Conservation (phyloP, 805 yeast genomes). For the Pichia exigua region DNA sequence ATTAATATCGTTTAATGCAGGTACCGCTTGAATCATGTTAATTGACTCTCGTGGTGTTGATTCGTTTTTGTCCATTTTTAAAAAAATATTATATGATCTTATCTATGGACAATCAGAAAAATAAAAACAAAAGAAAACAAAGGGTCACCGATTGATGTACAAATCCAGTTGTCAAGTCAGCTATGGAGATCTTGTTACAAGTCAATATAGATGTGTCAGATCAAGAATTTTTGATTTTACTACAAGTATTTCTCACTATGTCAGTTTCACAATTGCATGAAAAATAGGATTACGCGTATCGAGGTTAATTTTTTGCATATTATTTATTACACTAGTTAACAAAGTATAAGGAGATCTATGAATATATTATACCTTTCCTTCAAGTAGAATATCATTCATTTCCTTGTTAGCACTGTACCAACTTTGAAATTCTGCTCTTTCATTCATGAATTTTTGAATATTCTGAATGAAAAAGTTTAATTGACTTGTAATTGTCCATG, state of each 20-base stretch:
- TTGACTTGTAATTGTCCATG: constrained; percentile 26
- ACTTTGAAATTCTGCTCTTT: constrained; percentile 20
- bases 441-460: constrained; percentile 28
- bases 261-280: neutral
- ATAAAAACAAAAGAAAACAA: too few relatives aligned
- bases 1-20: neutral
- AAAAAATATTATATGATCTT: neutral
- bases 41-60: neutral
- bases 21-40: neutral
- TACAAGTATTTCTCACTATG: neutral
- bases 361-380: neutral
- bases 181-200: neutral
- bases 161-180: neutral
- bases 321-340: too few relatives aligned
- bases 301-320: neutral
- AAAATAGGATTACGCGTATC: neutral
- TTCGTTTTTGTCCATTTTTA: neutral
- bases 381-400: constrained; percentile 10
- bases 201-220: neutral
- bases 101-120: neutral
- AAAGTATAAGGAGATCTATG: neutral
- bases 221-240: neutral
- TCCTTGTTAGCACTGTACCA: constrained; percentile 20
- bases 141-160: neutral
- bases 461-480: constrained; percentile 26